Evolutionary conservation across 805 yeast genomes (phyloP), one percentile per base, ranked within the genome.

Genomic region (Kodamaea leandrae): DNA sequence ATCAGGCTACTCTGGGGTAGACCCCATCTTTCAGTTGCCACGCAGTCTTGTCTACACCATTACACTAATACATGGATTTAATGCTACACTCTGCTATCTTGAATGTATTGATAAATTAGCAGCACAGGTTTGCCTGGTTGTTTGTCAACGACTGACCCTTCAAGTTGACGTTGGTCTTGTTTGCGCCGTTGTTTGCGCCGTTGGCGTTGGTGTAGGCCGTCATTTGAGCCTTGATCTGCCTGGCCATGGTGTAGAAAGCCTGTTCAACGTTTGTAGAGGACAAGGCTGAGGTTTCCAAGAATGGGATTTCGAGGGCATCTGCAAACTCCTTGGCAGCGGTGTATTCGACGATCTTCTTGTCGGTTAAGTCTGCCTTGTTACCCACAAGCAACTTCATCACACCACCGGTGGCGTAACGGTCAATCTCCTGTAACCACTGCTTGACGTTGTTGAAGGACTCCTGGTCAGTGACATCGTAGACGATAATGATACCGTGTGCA

Each of bases 391-490:
- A 75, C 72, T 91, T 91, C 83, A 87, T 85, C 34, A 91, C 98
- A 30, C 96, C 96, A 48, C 95, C 95, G 14, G 97, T 91, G 40
- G 98, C 99, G 67, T 90, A 91, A 58, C 98, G 83, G 70, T 91
- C 99, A 60, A 91, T 93, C 68, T 91, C 99, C 71, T 90, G 97
- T 66, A 91, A 76, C 99, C 99, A 91, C 71, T 89, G 96, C 71
- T 89, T 90, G 55, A 91, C 97, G 63, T 93, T 89, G 68, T 88
- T 87, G 75, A 91, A 91, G 13, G 89, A 84, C 64, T 88, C 96
- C 68, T 88, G 96, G 66, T 93, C 98, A 39, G 99, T 93, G 34
- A 93, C 97, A 62, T 91, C 99, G 65, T 93, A 91, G 39, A 91
- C 99, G 55, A 91, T 91, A 57, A 91, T 93, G 64, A 91, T 93